Evolutionary conservation across 1,139 yeast species (phyloP).

Genomic region (Geotrichum reessii): DNA sequence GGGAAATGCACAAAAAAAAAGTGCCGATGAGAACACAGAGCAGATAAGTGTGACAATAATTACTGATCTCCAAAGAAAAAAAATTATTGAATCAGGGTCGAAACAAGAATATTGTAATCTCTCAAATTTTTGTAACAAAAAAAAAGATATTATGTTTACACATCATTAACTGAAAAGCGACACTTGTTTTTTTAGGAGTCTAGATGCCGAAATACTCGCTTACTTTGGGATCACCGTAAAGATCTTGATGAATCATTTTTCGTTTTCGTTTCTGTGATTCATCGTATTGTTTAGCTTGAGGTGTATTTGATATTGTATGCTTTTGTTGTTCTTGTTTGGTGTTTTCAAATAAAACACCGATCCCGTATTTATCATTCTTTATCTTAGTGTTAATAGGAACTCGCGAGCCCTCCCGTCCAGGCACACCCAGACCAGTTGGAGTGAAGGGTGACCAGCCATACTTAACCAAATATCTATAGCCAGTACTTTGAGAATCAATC

Average conservation of each 20-base stretch:
- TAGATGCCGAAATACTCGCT: slow-evolving; percentile 8
- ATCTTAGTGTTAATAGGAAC: slow-evolving; percentile 21
- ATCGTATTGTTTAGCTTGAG: slow-evolving; percentile 17
- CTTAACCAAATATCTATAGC: slow-evolving; percentile 23
- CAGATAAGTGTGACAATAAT: too few species aligned
- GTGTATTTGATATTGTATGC: slow-evolving; percentile 9
- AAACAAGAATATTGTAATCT: too few species aligned
- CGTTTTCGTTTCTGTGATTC: slow-evolving; percentile 18
- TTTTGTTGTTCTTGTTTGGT: neutral
- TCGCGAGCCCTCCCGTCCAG: slow-evolving; percentile 26
- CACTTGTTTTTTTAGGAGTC: too few species aligned
- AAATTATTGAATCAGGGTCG: neutral
- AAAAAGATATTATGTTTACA: neutral
- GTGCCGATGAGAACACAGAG: slow-evolving; percentile 5
- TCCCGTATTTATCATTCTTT: slow-evolving; percentile 23
- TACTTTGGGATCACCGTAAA: slow-evolving; percentile 13
- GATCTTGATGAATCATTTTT: slow-evolving; percentile 19
- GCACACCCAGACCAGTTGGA: slow-evolving; percentile 25
- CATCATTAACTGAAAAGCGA: too few species aligned
- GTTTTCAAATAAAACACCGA: slow-evolving; percentile 19
- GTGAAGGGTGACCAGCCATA: slow-evolving; percentile 28
- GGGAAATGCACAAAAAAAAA: slow-evolving; percentile 2
- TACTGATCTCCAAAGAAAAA: too few species aligned
- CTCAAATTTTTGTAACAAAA: too few species aligned
- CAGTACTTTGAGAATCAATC: slow-evolving; percentile 18